These are phyloP conservation scores for Trichoderma lentiforme DNA, from an alignment of 2,329 filamentous ascomycete genomes.

Conservation along the genomic window DNA sequence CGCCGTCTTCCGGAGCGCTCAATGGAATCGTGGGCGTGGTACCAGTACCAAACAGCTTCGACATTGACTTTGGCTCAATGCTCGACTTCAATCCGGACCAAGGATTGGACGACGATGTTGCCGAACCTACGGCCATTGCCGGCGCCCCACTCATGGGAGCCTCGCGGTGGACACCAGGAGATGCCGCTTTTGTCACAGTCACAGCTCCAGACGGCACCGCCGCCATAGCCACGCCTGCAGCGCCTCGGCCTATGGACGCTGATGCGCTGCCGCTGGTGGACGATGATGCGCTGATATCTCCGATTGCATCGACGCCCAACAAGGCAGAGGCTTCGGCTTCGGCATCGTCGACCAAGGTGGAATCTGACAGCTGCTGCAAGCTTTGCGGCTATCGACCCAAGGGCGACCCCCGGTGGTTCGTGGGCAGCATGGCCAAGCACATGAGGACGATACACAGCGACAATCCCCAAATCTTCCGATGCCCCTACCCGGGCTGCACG, in stretches of 20 bases:
- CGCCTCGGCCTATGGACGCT: background rate
- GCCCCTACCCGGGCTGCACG: conserved; percentile 51
- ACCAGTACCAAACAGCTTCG: conserved; percentile 25
- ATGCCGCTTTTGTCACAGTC: background rate
- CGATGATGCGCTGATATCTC: background rate
- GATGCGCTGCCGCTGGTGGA: background rate
- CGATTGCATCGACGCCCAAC: conserved; percentile 12
- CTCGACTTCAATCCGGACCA: conserved; percentile 20
- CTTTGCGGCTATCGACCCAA: conserved; percentile 55
- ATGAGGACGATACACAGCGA: conserved; percentile 51
- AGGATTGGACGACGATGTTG: background rate
- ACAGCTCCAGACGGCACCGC: background rate
- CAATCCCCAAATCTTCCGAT: conserved; percentile 51
- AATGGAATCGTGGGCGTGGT: conserved; percentile 5
- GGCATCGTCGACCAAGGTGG: conserved; percentile 33
- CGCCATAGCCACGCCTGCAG: background rate
- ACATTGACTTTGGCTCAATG: conserved; percentile 24
- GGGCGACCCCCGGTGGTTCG: conserved; percentile 57
- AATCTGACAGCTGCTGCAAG: conserved; percentile 47
- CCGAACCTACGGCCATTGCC: background rate
- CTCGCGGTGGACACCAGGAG: background rate
- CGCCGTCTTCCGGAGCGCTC: background rate
- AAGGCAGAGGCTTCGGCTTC: background rate
- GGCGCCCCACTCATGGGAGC: background rate
- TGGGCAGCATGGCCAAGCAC: conserved; percentile 57